Conservation (phyloP, 2,329 filamentous ascomycete species). For the Rutstroemia sp. region DNA sequence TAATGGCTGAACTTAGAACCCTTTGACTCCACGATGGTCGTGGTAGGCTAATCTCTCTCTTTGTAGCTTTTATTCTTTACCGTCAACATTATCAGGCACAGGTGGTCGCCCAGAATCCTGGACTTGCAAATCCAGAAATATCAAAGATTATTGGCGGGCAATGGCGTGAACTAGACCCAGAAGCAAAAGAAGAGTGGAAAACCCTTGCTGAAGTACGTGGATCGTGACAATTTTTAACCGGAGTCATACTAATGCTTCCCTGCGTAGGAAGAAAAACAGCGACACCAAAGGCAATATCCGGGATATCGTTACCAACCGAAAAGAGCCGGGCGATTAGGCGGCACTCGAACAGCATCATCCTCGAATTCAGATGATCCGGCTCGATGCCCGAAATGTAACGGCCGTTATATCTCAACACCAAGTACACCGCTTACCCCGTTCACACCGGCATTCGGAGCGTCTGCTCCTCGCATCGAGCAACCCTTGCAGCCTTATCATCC, state of each 20-base stretch:
- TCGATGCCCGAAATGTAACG: slow-evolving; percentile 65
- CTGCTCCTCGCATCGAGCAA: slow-evolving; percentile 14
- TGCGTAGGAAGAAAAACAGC: slow-evolving; percentile 71
- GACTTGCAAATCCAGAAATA: slow-evolving; percentile 88
- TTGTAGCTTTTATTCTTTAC: slow-evolving; percentile 90
- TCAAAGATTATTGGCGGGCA: slow-evolving; percentile 89
- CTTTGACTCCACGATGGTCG: slow-evolving; percentile 18
- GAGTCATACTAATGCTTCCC: background rate
- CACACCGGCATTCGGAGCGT: slow-evolving; percentile 17
- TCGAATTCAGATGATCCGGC: slow-evolving; percentile 40
- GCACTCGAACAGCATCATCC: slow-evolving; percentile 20
- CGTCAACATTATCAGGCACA: slow-evolving; percentile 84
- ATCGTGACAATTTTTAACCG: background rate
- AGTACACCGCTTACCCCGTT: slow-evolving; percentile 28
- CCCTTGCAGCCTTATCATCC: slow-evolving; percentile 17
- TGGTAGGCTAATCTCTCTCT: slow-evolving; percentile 27
- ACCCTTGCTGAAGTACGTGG: slow-evolving; percentile 66
- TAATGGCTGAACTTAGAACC: slow-evolving; percentile 12
- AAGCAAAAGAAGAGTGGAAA: slow-evolving; percentile 81
- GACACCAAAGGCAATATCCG: slow-evolving; percentile 84
- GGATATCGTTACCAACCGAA: slow-evolving; percentile 86
- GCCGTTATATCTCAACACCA: slow-evolving; percentile 34
- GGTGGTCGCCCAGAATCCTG: slow-evolving; percentile 77
- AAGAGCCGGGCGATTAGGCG: slow-evolving; percentile 26
- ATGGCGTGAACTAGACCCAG: slow-evolving; percentile 72